A percentile compares a stretch with the other conserved stretches of the same genome.
These are phyloP conservation scores for Phytophthora crassamura DNA, from an alignment of 352 stramenopile genomes.

Conservation along the genomic window DNA sequence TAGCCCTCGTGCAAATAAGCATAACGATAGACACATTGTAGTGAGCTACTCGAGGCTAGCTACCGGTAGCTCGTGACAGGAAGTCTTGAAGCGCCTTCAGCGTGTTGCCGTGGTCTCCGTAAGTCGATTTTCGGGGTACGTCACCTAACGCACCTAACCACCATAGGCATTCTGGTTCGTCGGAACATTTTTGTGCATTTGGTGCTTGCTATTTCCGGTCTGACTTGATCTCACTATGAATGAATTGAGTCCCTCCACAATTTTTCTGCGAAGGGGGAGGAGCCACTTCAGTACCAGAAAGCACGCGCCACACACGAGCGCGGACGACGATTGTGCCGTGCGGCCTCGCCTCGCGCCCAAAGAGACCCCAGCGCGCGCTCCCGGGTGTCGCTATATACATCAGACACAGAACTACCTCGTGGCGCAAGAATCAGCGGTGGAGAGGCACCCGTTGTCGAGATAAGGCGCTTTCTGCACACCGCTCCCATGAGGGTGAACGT, in stretches of 20 bases:
- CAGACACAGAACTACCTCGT: constrained; percentile 25
- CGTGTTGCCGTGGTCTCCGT: too few relatives aligned
- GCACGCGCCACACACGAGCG: constrained; percentile 13
- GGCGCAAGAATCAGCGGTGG: constrained; percentile 21
- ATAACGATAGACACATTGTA: too few relatives aligned
- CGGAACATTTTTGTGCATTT: constrained; percentile 29
- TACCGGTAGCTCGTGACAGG: too few relatives aligned
- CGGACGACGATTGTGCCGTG: constrained; percentile 7
- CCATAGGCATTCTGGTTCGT: constrained; percentile 23
- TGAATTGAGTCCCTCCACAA: constrained; percentile 17
- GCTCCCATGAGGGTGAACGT: constrained; percentile 41
- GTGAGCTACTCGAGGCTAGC: too few relatives aligned
- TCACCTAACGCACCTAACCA: constrained; percentile 30
- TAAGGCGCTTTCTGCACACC: constrained; percentile 35
- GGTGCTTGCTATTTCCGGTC: constrained; percentile 5
- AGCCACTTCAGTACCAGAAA: constrained; percentile 28
- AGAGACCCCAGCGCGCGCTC: neutral
- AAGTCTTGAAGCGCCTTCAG: too few relatives aligned
- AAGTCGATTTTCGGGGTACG: constrained; percentile 6
- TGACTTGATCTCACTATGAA: constrained; percentile 21
- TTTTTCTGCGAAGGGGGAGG: constrained; percentile 26
- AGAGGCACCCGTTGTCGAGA: constrained; percentile 25
- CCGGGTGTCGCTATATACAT: neutral
- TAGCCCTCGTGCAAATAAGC: too few relatives aligned
- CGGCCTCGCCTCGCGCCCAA: constrained; percentile 4